Base-by-base conservation (phyloP, 345 rosid species). In the Pelargonium nanum region DNA sequence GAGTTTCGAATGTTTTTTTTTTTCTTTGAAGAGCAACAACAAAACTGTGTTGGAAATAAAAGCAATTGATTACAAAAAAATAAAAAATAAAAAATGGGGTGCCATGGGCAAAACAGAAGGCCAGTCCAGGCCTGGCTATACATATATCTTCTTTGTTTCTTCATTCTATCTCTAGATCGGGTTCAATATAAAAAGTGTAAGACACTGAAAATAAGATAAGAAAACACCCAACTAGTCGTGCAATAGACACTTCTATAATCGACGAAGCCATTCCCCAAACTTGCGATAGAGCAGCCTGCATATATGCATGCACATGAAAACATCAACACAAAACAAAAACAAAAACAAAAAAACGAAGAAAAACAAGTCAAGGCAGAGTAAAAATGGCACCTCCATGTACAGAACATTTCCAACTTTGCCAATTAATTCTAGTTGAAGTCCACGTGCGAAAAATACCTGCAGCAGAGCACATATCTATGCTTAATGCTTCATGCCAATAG, bases 131-230 rank as follows among this genome's bases (percentile, higher is more conserved):
- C n/a, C n/a, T n/a, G n/a, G n/a, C n/a, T n/a, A n/a, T n/a, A n/a
- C n/a, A n/a, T n/a, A 30, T 30, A 12, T 12, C 10, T 6, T 30
- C 40, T 3, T 63, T 53, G n/a, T 58, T 22, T 16, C 10, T 50
- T 79, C 78, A 81, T 63, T 79, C 87, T 0, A 65, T 70, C 63
- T 91, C 97, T 61, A 78, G 88, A 52, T 86, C 87, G 10, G 92
- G 95, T 62, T 92, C 96, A 55, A 65, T 30, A 65, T 75, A 85
- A 28, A 88, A 45, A 32, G 92, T 91, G 75, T 68, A 81, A 62
- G 75, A 72, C 24, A 84, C 80, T 2, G 96, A 91, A 58, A 85
- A 54, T 65, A 86, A 52, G 68, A 86, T 78, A 52, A 91, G 87
- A 40, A 88, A 63, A 74, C 91, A 83, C 55, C 98, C 98, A 1